Percentiles rank a stretch among this genome's conserved stretches.
Conservation (phyloP, 345 rosid species). For the Physaria fendleri region DNA sequence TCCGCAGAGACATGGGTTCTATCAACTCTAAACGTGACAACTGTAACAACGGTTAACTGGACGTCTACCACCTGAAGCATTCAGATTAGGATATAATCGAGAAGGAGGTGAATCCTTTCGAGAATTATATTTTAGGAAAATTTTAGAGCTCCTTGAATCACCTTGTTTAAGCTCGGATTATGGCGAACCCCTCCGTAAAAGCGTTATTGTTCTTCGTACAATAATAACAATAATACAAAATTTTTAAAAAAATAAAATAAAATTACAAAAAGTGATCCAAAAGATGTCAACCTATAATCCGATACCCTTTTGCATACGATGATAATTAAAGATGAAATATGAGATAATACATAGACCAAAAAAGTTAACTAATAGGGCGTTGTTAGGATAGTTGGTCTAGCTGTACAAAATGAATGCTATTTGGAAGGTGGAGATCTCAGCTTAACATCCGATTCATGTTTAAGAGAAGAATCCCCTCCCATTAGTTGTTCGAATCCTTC, state of each 20-base stretch:
- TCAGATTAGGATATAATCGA: background rate
- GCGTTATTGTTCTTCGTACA: too few relatives aligned
- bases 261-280: background rate
- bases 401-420: conserved; percentile 27
- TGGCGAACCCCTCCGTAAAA: conserved; percentile 35
- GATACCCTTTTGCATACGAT: background rate
- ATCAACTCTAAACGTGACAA: too few relatives aligned
- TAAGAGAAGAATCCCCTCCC: conserved; percentile 77
- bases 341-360: conserved; percentile 13
- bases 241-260: too few relatives aligned
- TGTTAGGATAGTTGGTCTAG: background rate
- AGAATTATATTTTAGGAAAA: background rate
- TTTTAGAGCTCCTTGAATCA: conserved; percentile 2
- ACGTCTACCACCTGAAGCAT: background rate
- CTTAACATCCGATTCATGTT: conserved; percentile 74
- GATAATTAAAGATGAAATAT: conserved; percentile 1
- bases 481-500: conserved; percentile 90
- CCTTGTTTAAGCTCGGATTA: conserved; percentile 43
- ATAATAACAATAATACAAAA: too few relatives aligned
- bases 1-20: too few relatives aligned
- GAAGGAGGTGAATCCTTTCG: background rate
- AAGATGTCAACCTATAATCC: background rate
- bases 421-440: conserved; percentile 65
- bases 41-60: background rate
- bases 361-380: background rate